Conservation (phyloP, 345 rosid genomes). For the Litchi chinensis region DNA sequence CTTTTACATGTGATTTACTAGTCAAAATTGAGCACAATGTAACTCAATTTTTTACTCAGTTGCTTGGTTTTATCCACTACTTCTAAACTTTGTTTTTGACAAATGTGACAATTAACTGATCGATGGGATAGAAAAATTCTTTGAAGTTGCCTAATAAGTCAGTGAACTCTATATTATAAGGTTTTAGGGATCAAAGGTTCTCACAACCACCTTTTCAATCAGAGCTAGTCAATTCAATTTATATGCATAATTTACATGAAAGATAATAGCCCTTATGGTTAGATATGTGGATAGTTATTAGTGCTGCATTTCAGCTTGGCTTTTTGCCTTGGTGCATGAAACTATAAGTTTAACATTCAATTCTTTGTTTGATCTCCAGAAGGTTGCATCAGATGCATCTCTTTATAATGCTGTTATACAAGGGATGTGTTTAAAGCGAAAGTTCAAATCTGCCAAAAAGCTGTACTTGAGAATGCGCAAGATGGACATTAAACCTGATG, state of each 20-base stretch:
- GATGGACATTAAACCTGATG: constrained; percentile 64
- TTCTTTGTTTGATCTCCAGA: constrained; percentile 31
- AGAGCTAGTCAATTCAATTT: not conserved
- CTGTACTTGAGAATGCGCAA: constrained; percentile 58
- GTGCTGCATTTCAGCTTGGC: not conserved
- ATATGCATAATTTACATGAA: not conserved
- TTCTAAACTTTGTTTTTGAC: not conserved
- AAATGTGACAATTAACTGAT: not conserved
- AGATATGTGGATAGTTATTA: not conserved
- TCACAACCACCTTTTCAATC: not conserved
- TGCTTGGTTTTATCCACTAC: not conserved
- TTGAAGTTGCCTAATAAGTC: not conserved
- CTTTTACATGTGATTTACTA: not conserved
- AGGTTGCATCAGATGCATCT: constrained; percentile 60
- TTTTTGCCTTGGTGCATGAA: not conserved
- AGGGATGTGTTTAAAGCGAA: constrained; percentile 73
- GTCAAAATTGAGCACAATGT: not conserved
- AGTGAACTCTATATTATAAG: not conserved
- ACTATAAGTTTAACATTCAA: not conserved
- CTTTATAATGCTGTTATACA: constrained; percentile 70
- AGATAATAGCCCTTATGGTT: not conserved
- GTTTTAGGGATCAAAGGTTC: not conserved
- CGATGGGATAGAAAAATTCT: not conserved
- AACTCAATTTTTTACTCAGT: no score
- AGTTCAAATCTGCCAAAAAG: constrained; percentile 61